Evolutionary conservation across 1,139 yeast genomes (phyloP).

Genomic region (Citeromyces siamensis): DNA sequence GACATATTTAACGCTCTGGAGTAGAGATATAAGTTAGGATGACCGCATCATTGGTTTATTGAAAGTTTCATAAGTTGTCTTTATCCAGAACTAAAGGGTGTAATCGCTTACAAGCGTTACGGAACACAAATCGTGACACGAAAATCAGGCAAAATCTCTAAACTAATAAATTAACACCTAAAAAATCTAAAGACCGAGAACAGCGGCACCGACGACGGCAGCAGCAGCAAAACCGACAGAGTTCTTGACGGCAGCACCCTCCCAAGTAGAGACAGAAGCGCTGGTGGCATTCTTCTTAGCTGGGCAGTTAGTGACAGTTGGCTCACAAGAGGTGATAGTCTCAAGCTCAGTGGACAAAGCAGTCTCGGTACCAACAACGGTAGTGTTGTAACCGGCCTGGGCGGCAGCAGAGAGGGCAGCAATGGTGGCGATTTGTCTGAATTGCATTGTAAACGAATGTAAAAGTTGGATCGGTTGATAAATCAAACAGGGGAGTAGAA

Average conservation of each 20-base stretch:
- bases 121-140: too few species aligned
- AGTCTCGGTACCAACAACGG: constrained; percentile 10
- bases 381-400: constrained; percentile 23
- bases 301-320: constrained; percentile 19
- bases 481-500: constrained; percentile 1
- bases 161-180: constrained; percentile 5
- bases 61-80: too few species aligned
- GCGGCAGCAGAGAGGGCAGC: constrained; percentile 30
- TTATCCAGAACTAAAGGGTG: too few species aligned
- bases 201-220: constrained; percentile 66
- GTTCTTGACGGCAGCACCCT: constrained; percentile 33
- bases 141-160: not conserved
- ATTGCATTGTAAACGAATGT: constrained; percentile 35
- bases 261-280: constrained; percentile 23
- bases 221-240: constrained; percentile 55
- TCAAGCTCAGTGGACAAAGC: constrained; percentile 19
- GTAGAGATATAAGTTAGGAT: too few species aligned
- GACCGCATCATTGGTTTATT: too few species aligned
- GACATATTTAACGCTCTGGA: too few species aligned
- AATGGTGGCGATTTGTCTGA: constrained; percentile 38
- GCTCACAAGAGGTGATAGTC: constrained; percentile 21
- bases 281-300: constrained; percentile 17
- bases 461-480: constrained; percentile 2
- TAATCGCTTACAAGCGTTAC: too few species aligned
- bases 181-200: constrained; percentile 42